Conservation (phyloP, 2,329 filamentous ascomycete species). For the Ceratocystis ficicola region DNA sequence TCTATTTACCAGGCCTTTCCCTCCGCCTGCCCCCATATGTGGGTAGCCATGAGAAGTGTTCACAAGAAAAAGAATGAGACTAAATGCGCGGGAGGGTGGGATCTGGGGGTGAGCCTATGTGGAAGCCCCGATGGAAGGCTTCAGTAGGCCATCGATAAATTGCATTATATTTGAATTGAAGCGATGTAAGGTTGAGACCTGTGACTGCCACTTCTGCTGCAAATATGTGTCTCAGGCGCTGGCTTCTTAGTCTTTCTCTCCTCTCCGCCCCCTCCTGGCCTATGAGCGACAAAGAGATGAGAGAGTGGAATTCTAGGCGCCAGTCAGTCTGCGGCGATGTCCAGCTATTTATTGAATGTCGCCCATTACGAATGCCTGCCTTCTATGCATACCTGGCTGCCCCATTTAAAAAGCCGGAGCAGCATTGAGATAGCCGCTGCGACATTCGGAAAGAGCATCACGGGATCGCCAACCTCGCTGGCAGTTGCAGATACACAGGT, state of each 20-base stretch:
- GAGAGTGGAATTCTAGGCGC: background rate
- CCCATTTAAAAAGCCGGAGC: background rate
- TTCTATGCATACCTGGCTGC: background rate
- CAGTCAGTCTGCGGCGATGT: background rate
- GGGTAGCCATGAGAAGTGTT: background rate
- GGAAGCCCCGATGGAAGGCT: background rate
- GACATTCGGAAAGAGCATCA: background rate
- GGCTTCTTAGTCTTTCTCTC: background rate
- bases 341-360: background rate
- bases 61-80: constrained; percentile 1
- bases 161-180: background rate
- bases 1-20: constrained; percentile 1
- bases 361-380: background rate
- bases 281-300: background rate
- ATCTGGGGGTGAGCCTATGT: background rate
- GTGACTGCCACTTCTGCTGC: background rate
- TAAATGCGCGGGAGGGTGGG: background rate
- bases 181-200: constrained; percentile 4
- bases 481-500: background rate
- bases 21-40: background rate
- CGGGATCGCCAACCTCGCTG: background rate
- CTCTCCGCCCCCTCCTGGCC: background rate
- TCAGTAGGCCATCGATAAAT: background rate
- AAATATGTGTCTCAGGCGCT: constrained; percentile 5
- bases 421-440: background rate